Base-by-base conservation (phyloP, 148 eudicot genomes). In the Arctostaphylos glauca region DNA sequence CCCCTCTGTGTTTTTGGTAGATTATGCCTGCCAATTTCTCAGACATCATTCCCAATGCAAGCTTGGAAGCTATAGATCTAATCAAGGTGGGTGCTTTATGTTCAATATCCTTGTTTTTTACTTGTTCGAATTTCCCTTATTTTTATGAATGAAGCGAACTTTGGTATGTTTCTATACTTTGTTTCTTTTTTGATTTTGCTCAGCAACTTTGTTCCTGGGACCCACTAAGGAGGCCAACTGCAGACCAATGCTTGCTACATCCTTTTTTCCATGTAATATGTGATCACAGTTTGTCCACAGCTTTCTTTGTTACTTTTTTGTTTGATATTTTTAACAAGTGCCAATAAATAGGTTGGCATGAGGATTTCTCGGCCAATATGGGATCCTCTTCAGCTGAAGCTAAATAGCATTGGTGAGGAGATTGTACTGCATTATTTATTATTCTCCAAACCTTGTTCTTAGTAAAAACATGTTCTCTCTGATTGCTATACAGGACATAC, bases 151-250 rank as follows among this genome's bases (percentile, higher is more conserved):
- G n/a, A 62, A 54, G 13, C 54, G 12, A 5, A n/a, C 9, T 15
- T 23, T 41, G 75, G 21, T 21, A 14, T 73, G 59, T 79, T 80
- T 59, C 64, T 13, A 72, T 50, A 23, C 53, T 21, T 21, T 6
- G 43, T 19, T 70, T 79, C 80, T 54, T 82, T 46, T 47, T 76
- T 80, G 74, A 77, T 54, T 71, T 48, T 84, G 53, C 81, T 76
- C 89, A 94, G 98, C 91, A 86, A 88, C 94, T 96, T 52, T 94
- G 91, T 83, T 92, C 95, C 59, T 96, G 98, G 98, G 98, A 96
- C 85, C 97, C 98, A 76, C 81, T 83, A 62, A 91, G 85, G 83
- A 92, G 98, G 87, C 98, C 98, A 86, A 94, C 98, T 76, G 97
- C 98, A 52, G 98, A 92, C 23, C 93, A 94, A 80, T 87, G 90